phyloP scores from a whole-genome alignment of 768 basidiomycete species.

The Leccinum truebloodii region DNA sequence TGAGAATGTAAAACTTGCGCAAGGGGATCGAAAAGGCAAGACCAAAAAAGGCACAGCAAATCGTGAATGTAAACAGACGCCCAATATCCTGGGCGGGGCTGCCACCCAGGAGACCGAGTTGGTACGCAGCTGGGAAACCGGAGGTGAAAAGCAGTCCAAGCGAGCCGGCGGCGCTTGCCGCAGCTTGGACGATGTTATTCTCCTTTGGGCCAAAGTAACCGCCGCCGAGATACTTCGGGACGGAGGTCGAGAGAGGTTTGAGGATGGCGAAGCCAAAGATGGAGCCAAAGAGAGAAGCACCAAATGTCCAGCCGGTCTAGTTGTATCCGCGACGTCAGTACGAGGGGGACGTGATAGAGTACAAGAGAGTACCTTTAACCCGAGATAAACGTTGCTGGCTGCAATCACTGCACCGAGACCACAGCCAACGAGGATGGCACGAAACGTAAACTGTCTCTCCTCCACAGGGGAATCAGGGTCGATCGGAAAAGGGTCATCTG shows the following conservation, averaged over 20 bases:
- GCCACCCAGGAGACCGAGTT: conserved; percentile 47
- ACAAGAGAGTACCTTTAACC: conserved; percentile 44
- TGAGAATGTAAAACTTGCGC: conserved; percentile 60
- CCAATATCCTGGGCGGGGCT: conserved; percentile 54
- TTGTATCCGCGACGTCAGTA: background rate
- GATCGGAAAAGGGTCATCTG: conserved; percentile 50
- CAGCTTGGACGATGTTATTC: conserved; percentile 36
- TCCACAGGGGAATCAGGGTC: conserved; percentile 43
- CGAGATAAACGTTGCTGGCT: conserved; percentile 67
- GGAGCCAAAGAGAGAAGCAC: conserved; percentile 56
- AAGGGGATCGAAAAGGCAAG: conserved; percentile 68
- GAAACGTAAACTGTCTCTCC: conserved; percentile 52
- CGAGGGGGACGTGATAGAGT: background rate
- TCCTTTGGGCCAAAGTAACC: conserved; percentile 67
- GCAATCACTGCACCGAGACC: conserved; percentile 55
- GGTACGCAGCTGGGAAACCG: conserved; percentile 62
- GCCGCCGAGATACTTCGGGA: conserved; percentile 47
- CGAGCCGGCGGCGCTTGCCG: conserved; percentile 49
- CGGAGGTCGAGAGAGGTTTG: conserved; percentile 51
- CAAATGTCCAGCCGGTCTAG: conserved; percentile 65
- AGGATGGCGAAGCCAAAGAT: conserved; percentile 49
- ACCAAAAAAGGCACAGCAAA: conserved; percentile 58
- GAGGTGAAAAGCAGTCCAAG: conserved; percentile 60
- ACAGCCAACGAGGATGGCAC: conserved; percentile 53
- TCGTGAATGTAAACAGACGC: conserved; percentile 54